Percentiles rank a stretch among this genome's conserved stretches.
Evolutionary conservation across 371 early-diverging fungal species (phyloP).

Genomic region (Mortierella sp.): DNA sequence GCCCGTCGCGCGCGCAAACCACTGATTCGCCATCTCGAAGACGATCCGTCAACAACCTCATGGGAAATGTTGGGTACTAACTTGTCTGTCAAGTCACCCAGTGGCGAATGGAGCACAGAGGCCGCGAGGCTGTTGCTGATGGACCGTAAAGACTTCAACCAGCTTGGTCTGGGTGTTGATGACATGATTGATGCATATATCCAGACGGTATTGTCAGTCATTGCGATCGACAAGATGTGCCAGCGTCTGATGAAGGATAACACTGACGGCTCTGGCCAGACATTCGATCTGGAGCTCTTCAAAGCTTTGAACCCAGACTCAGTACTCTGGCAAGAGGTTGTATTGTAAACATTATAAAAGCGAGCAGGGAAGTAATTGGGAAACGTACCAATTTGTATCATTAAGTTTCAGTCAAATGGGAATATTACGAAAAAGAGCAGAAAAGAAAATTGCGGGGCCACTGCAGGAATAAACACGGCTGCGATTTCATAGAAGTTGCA

Average conservation of each 20-base stretch:
- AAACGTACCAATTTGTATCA: slow-evolving; percentile 6
- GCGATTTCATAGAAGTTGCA: too few relatives aligned
- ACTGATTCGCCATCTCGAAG: slow-evolving; percentile 73
- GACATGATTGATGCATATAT: slow-evolving; percentile 95
- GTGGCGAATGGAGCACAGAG: slow-evolving; percentile 90
- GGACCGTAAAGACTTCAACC: slow-evolving; percentile 96
- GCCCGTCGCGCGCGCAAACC: slow-evolving; percentile 89
- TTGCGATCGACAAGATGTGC: slow-evolving; percentile 93
- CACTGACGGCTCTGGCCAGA: slow-evolving; percentile 54
- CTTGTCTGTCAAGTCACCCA: slow-evolving; percentile 81
- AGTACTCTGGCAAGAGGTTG: slow-evolving; percentile 82
- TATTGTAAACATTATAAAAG: slow-evolving; percentile 50
- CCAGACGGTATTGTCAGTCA: slow-evolving; percentile 89
- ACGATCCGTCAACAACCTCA: slow-evolving; percentile 71
- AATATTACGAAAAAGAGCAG: background rate
- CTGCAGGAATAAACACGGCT: background rate
- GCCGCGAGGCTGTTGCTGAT: slow-evolving; percentile 87
- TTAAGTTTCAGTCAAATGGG: background rate
- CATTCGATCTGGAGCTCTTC: slow-evolving; percentile 87
- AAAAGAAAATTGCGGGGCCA: background rate
- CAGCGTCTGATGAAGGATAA: slow-evolving; percentile 72
- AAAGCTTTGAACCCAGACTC: slow-evolving; percentile 90
- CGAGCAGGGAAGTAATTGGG: background rate
- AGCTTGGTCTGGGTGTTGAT: slow-evolving; percentile 90
- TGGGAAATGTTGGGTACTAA: slow-evolving; percentile 98